Evolutionary conservation across 352 stramenopile genomes (phyloP).

Genomic region (Globisporangium polare): DNA sequence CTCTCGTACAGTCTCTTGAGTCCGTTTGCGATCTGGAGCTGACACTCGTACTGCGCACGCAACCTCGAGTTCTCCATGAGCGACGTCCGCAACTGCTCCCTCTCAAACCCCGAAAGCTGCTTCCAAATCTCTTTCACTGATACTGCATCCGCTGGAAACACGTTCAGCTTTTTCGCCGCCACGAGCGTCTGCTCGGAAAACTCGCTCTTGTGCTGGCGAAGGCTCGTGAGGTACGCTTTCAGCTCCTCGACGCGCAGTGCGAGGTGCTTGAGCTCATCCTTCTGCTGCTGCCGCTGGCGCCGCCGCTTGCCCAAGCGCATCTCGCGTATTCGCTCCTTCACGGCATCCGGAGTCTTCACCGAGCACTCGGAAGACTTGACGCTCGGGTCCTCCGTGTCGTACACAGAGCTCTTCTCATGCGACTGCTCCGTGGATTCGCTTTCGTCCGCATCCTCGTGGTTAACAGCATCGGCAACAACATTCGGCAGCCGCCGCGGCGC

Average conservation of each 20-base stretch:
- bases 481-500: too few relatives aligned
- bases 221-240: not conserved
- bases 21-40: constrained; percentile 30
- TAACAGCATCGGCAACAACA: too few relatives aligned
- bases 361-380: not conserved
- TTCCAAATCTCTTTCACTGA: constrained; percentile 26
- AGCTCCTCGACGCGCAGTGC: not conserved
- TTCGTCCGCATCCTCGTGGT: too few relatives aligned
- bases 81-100: constrained; percentile 26
- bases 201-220: not conserved
- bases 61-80: constrained; percentile 31
- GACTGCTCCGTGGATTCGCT: too few relatives aligned
- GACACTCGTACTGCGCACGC: constrained; percentile 26
- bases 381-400: not conserved
- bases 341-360: not conserved
- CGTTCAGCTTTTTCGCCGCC: not conserved
- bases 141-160: not conserved
- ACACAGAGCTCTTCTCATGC: too few relatives aligned
- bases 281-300: not conserved
- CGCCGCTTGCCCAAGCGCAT: constrained; percentile 2
- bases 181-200: constrained; percentile 2
- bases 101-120: constrained; percentile 27
- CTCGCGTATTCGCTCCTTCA: not conserved
- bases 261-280: not conserved
- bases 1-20: constrained; percentile 30